These are phyloP conservation scores for Potentilla sterilis DNA, from an alignment of 306 rosid genomes.

Conservation along the genomic window DNA sequence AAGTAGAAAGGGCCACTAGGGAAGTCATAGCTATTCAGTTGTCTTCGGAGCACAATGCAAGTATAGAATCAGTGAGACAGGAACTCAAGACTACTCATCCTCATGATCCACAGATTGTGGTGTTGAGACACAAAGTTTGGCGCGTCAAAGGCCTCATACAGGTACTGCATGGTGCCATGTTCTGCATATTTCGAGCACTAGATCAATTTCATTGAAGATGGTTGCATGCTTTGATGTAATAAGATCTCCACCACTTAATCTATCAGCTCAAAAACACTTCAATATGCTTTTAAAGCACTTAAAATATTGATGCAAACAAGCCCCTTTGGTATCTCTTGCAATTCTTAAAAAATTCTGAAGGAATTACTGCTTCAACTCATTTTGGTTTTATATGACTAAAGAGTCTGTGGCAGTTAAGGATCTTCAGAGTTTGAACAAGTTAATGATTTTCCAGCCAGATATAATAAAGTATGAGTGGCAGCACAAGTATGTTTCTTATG, in stretches of 20 bases:
- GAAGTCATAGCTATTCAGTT: constrained; percentile 64
- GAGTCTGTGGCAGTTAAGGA: neutral
- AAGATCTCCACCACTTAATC: neutral
- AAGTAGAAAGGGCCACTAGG: constrained; percentile 52
- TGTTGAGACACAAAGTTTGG: constrained; percentile 69
- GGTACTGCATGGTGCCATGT: constrained; percentile 27
- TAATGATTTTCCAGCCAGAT: neutral
- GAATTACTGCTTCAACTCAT: neutral
- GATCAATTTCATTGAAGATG: neutral
- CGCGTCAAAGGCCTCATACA: constrained; percentile 91
- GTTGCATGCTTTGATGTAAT: neutral
- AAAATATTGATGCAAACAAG: neutral
- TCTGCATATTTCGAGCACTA: neutral
- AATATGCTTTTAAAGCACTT: neutral
- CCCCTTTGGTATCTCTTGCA: neutral
- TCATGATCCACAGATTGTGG: constrained; percentile 66
- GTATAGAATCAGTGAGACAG: constrained; percentile 62
- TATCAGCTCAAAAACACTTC: neutral
- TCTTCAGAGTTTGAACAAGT: neutral
- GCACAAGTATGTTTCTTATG: neutral
- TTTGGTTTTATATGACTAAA: no score
- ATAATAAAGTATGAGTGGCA: neutral
- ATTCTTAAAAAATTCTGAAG: neutral
- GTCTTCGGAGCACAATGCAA: constrained; percentile 78
- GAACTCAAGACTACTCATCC: constrained; percentile 59